phyloP scores from a whole-genome alignment of 1,139 yeast genomes.

The Groenewaldozyma sp. region DNA sequence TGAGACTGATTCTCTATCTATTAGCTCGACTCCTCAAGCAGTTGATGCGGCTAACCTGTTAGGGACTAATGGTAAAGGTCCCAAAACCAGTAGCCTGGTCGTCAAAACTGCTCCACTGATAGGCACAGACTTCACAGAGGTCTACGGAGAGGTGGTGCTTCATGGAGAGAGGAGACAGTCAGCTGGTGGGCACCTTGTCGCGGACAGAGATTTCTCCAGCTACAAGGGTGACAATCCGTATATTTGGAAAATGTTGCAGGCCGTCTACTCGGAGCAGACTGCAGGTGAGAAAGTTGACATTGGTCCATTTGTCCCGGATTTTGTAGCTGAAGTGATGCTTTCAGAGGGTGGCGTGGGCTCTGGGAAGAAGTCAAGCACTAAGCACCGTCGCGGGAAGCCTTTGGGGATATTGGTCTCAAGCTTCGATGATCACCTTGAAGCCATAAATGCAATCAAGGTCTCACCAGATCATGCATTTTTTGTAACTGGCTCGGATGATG shows the following conservation, averaged over 20 bases:
- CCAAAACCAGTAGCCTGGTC: not conserved
- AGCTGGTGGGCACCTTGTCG: not conserved
- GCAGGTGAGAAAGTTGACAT: constrained; percentile 35
- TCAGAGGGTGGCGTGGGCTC: not conserved
- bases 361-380: not conserved
- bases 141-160: constrained; percentile 21
- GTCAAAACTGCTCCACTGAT: constrained; percentile 16
- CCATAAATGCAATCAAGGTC: constrained; percentile 48
- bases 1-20: not conserved
- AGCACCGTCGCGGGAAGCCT: constrained; percentile 21
- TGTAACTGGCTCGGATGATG: constrained; percentile 70
- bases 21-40: not conserved
- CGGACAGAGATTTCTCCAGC: constrained; percentile 11
- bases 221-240: constrained; percentile 52
- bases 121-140: constrained; percentile 20
- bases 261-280: constrained; percentile 46
- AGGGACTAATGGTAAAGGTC: not conserved
- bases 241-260: constrained; percentile 47
- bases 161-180: constrained; percentile 1
- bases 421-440: constrained; percentile 43
- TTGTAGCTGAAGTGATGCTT: constrained; percentile 5
- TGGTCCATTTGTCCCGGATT: constrained; percentile 44
- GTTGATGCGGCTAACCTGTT: constrained; percentile 2
- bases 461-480: constrained; percentile 57
- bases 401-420: constrained; percentile 51